These are phyloP conservation scores for Botrytis medusae DNA, from an alignment of 2,329 filamentous ascomycete genomes.

Conservation along the genomic window DNA sequence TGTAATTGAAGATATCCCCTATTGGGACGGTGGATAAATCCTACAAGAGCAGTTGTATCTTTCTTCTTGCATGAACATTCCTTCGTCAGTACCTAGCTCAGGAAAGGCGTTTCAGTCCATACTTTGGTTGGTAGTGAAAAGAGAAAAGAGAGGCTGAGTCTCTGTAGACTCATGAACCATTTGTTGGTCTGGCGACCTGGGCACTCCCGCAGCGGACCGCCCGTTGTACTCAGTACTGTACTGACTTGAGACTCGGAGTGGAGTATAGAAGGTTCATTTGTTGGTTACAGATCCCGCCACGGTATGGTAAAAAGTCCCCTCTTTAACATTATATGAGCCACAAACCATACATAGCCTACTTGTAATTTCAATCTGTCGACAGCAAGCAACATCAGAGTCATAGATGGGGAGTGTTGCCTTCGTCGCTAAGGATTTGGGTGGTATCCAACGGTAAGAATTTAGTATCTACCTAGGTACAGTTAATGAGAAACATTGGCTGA, in stretches of 20 bases:
- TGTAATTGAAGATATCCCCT: slow-evolving; percentile 6
- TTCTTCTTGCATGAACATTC: slow-evolving; percentile 15
- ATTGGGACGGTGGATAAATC: slow-evolving; percentile 9
- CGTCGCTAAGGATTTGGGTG: background rate
- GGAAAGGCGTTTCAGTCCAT: slow-evolving; percentile 9
- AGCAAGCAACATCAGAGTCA: slow-evolving; percentile 9
- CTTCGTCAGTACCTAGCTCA: background rate
- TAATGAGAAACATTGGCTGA: background rate
- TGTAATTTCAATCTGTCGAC: background rate
- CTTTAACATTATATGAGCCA: background rate
- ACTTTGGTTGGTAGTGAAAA: slow-evolving; percentile 4
- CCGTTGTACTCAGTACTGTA: background rate
- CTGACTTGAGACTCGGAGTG: background rate
- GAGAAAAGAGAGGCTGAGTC: slow-evolving; percentile 14
- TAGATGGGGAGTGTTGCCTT: background rate
- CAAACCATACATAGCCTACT: slow-evolving; percentile 8
- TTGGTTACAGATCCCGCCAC: background rate
- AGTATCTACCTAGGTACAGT: background rate
- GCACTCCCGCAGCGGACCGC: slow-evolving; percentile 15
- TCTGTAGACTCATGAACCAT: background rate
- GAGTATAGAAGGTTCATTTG: background rate
- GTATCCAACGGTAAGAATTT: background rate
- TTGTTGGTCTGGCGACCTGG: slow-evolving; percentile 12
- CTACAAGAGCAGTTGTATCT: background rate
- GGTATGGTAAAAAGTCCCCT: background rate